phyloP scores from a whole-genome alignment of 2,329 filamentous ascomycete species.

The Stemphylium vesicarium region DNA sequence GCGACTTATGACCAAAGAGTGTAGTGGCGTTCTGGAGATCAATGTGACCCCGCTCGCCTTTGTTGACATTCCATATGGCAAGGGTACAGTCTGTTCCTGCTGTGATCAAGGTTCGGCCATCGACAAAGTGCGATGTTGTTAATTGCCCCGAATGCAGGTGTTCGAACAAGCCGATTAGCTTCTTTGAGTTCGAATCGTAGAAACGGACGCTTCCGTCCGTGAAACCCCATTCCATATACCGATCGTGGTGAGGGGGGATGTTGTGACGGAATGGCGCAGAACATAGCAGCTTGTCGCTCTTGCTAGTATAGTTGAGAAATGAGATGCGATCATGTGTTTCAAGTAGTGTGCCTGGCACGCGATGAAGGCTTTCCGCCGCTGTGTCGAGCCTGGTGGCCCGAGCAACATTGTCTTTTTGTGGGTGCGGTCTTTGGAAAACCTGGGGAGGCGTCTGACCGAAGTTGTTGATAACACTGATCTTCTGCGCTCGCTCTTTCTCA shows the following conservation, averaged over 20 bases:
- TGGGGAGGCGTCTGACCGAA: slow-evolving; percentile 98
- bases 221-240: slow-evolving; percentile 95
- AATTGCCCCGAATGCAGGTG: slow-evolving; percentile 92
- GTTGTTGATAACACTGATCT: slow-evolving; percentile 96
- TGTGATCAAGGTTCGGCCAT: slow-evolving; percentile 89
- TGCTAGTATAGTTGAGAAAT: slow-evolving; percentile 77
- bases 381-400: slow-evolving; percentile 76
- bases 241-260: slow-evolving; percentile 84
- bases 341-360: slow-evolving; percentile 78
- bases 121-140: slow-evolving; percentile 81
- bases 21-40: slow-evolving; percentile 80
- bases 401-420: slow-evolving; percentile 71
- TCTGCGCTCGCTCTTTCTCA: slow-evolving; percentile 82
- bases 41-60: slow-evolving; percentile 66
- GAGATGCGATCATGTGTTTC: slow-evolving; percentile 79
- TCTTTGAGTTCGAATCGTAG: slow-evolving; percentile 82
- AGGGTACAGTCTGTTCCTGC: slow-evolving; percentile 92
- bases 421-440: slow-evolving; percentile 83
- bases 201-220: slow-evolving; percentile 92
- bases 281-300: slow-evolving; percentile 82
- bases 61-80: slow-evolving; percentile 78
- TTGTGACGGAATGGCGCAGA: slow-evolving; percentile 85
- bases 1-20: slow-evolving; percentile 87
- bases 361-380: slow-evolving; percentile 75
- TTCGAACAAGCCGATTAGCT: slow-evolving; percentile 86